Conservation (phyloP, 2,329 filamentous ascomycete species). For the Xylariaceae sp. region DNA sequence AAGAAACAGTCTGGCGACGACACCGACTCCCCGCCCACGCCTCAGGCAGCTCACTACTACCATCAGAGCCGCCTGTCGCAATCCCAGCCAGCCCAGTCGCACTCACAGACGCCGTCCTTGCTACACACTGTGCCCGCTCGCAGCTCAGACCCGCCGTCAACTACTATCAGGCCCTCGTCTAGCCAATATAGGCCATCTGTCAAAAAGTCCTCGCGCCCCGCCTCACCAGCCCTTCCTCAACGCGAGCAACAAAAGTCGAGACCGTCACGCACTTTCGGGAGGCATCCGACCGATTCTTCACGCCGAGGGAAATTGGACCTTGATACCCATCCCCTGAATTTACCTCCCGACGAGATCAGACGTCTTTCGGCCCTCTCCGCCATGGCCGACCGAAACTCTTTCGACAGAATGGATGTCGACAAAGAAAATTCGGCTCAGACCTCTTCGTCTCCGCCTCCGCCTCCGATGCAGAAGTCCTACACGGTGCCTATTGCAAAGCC, state of each 20-base stretch:
- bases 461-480: conserved; percentile 36
- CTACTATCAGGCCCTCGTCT: conserved; percentile 24
- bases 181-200: conserved; percentile 20
- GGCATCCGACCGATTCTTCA: conserved; percentile 45
- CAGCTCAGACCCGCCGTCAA: conserved; percentile 25
- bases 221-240: conserved; percentile 25
- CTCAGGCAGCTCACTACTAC: conserved; percentile 18
- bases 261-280: conserved; percentile 41
- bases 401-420: conserved; percentile 66
- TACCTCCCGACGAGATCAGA: conserved; percentile 82
- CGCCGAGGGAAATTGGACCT: conserved; percentile 55
- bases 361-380: conserved; percentile 63
- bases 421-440: conserved; percentile 51
- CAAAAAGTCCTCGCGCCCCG: conserved; percentile 29
- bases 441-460: conserved; percentile 47
- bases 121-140: conserved; percentile 23
- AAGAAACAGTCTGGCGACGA: conserved; percentile 32
- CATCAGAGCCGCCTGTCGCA: conserved; percentile 19
- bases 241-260: conserved; percentile 36
- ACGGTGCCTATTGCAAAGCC: conserved; percentile 51
- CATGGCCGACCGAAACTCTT: conserved; percentile 55
- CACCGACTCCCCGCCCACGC: conserved; percentile 24
- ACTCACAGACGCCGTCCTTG: conserved; percentile 2
- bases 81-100: conserved; percentile 2
- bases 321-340: conserved; percentile 81